Conservation (phyloP, 148 eudicot species). For the Chenopodium album region DNA sequence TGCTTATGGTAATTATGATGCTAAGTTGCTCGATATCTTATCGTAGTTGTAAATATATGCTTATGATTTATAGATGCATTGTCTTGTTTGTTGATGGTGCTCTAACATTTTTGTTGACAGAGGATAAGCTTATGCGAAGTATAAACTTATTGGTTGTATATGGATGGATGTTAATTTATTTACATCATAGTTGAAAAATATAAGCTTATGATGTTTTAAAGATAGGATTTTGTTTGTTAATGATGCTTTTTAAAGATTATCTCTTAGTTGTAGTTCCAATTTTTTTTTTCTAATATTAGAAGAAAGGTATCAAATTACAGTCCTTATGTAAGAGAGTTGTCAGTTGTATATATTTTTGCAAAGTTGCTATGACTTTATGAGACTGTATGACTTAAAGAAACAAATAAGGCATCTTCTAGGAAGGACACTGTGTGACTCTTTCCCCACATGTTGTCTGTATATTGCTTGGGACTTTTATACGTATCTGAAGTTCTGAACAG, state of each 20-base stretch:
- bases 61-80: background rate
- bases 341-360: too few species aligned
- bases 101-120: background rate
- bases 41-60: background rate
- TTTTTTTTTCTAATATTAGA: too few species aligned
- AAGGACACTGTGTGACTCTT: background rate
- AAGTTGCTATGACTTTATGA: background rate
- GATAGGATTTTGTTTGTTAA: background rate
- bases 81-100: background rate
- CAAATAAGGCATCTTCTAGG: background rate
- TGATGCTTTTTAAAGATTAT: background rate
- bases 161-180: too few species aligned
- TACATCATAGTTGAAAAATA: background rate
- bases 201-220: background rate
- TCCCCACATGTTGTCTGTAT: background rate
- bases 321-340: too few species aligned
- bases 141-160: too few species aligned
- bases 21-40: background rate
- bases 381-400: background rate
- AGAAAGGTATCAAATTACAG: too few species aligned
- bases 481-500: background rate
- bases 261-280: background rate
- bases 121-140: too few species aligned
- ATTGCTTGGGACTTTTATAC: background rate
- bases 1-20: background rate